These are phyloP conservation scores for Blastomyces parvus DNA, from an alignment of 2,329 filamentous ascomycete species.

Conservation along the genomic window DNA sequence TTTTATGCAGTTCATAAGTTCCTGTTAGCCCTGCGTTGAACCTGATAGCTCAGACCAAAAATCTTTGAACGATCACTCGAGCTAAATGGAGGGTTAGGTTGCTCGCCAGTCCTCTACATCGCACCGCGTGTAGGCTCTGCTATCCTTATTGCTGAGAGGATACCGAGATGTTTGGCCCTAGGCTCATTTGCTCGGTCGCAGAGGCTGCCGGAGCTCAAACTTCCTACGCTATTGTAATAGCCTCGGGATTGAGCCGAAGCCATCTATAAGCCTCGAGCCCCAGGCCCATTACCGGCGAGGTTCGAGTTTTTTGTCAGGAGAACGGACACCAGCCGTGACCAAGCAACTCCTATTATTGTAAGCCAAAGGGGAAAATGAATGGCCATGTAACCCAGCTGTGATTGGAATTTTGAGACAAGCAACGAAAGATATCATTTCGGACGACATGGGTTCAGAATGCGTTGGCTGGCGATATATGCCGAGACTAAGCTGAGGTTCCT, in stretches of 20 bases:
- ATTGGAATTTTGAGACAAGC: background rate
- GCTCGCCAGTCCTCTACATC: background rate
- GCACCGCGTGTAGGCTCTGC: background rate
- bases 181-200: too few relatives aligned
- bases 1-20: background rate
- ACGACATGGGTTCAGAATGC: too few relatives aligned
- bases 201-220: background rate
- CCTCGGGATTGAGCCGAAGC: slow-evolving; percentile 1
- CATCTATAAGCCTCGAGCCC: background rate
- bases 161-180: too few relatives aligned
- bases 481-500: too few relatives aligned
- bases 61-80: background rate
- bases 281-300: too few relatives aligned
- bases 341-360: background rate
- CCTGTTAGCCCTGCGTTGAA: background rate
- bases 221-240: background rate
- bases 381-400: background rate
- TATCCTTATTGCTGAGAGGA: too few relatives aligned
- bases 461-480: too few relatives aligned
- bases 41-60: background rate
- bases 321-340: background rate
- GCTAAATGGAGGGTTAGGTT: background rate
- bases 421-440: too few relatives aligned
- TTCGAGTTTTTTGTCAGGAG: background rate
- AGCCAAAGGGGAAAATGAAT: background rate